Percentiles rank a stretch among this genome's conserved stretches.
Conservation (phyloP, 352 stramenopile genomes). For the Halophytophthora polymorphica region DNA sequence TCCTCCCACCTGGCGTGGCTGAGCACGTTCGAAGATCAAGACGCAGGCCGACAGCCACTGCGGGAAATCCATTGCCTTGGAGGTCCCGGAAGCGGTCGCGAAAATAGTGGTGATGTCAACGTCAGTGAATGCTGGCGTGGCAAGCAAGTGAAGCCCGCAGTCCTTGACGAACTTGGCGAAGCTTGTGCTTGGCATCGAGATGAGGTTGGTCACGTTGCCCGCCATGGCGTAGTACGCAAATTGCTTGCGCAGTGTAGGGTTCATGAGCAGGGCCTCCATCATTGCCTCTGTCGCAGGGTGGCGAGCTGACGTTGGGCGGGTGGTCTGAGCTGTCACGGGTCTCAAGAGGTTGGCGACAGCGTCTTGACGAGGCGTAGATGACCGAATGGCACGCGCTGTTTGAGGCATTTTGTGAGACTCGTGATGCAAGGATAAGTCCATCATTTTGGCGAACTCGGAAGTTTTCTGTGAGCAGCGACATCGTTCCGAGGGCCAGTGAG, state of each 20-base stretch:
- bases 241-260: conserved; percentile 53
- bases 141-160: conserved; percentile 42
- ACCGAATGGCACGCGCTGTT: background rate
- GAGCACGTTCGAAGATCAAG: conserved; percentile 38
- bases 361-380: background rate
- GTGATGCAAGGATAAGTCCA: conserved; percentile 31
- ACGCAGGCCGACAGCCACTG: conserved; percentile 50
- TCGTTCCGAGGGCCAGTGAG: background rate
- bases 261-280: conserved; percentile 36
- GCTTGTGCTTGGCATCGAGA: conserved; percentile 51
- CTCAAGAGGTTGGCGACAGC: background rate
- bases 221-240: conserved; percentile 69
- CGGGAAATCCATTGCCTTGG: conserved; percentile 45
- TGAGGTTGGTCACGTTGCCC: conserved; percentile 60
- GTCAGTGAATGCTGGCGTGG: conserved; percentile 34
- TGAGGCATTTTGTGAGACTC: conserved; percentile 11
- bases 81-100: conserved; percentile 23
- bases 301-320: background rate
- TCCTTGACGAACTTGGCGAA: conserved; percentile 70
- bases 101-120: conserved; percentile 60
- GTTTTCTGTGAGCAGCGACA: conserved; percentile 24
- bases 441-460: conserved; percentile 33
- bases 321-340: background rate
- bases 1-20: conserved; percentile 21
- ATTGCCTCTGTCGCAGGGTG: conserved; percentile 12